Conservation (phyloP, 78 protist genomes). For the Bodo saltans region DNA sequence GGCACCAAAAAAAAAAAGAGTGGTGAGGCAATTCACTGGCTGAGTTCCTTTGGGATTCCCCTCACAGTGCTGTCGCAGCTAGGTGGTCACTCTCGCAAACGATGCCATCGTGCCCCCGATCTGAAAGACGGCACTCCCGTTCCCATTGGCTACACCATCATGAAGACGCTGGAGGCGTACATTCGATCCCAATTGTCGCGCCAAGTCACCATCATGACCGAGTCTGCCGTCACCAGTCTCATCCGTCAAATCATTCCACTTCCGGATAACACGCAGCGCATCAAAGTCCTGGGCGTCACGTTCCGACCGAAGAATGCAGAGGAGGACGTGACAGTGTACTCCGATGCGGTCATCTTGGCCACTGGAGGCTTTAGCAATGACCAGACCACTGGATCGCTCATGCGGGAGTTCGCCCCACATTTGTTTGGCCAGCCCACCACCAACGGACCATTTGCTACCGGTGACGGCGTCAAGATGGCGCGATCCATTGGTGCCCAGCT, state of each 20-base stretch:
- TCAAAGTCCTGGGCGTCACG: conserved; percentile 23
- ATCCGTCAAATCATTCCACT: not conserved
- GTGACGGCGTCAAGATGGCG: conserved; percentile 61
- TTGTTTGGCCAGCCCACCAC: conserved; percentile 59
- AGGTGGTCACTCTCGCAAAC: not conserved
- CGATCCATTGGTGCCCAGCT: conserved; percentile 42
- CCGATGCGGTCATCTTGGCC: conserved; percentile 45
- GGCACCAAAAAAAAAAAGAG: no score
- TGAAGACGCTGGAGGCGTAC: conserved; percentile 14
- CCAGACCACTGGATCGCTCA: conserved; percentile 17
- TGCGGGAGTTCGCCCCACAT: conserved; percentile 41
- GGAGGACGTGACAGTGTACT: not conserved
- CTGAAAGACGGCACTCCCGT: conserved; percentile 31
- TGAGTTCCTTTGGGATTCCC: no score
- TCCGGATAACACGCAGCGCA: not conserved
- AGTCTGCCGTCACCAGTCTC: not conserved
- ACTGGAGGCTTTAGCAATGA: conserved; percentile 63
- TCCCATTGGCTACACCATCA: conserved; percentile 43
- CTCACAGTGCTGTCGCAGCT: not conserved
- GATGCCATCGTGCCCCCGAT: not conserved
- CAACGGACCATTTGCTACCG: conserved; percentile 67
- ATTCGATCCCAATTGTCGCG: not conserved
- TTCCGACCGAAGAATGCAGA: not conserved
- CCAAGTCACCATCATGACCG: not conserved
- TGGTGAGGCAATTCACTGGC: no score